Evolutionary conservation across 2,329 filamentous ascomycete species (phyloP).

Genomic region (Cladophialophora bantiana): DNA sequence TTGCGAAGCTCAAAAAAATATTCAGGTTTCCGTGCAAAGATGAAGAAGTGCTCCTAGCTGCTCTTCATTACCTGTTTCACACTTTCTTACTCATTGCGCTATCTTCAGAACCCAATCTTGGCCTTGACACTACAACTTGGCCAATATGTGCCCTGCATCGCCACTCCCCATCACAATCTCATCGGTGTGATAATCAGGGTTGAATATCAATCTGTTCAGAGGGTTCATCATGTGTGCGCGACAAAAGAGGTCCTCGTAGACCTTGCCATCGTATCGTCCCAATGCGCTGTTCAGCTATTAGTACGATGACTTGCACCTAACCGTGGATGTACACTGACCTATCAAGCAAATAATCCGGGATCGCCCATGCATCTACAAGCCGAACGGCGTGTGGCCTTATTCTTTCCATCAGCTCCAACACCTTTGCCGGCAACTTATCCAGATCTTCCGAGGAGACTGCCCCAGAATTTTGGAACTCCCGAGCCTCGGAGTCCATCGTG

Average conservation of each 20-base stretch:
- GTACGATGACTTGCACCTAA: neutral
- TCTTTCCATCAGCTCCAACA: constrained; percentile 70
- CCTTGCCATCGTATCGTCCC: constrained; percentile 58
- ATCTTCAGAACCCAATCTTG: too few relatives aligned
- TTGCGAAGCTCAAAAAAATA: too few relatives aligned
- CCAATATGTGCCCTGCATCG: constrained; percentile 33
- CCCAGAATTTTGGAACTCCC: constrained; percentile 73
- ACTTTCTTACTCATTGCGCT: too few relatives aligned
- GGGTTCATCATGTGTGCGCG: constrained; percentile 59
- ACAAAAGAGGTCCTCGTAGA: constrained; percentile 62
- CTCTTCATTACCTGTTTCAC: too few relatives aligned
- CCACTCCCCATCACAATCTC: constrained; percentile 66
- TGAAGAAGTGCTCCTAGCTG: too few relatives aligned
- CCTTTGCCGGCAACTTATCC: constrained; percentile 48
- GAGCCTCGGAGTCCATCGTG: constrained; percentile 61
- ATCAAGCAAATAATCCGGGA: constrained; percentile 79
- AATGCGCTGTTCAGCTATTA: constrained; percentile 51
- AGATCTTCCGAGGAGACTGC: constrained; percentile 63
- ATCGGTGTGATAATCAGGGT: constrained; percentile 54
- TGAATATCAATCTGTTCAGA: constrained; percentile 58
- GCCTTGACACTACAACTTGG: constrained; percentile 15
- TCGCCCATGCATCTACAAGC: constrained; percentile 75
- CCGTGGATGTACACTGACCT: constrained; percentile 13
- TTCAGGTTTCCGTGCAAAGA: too few relatives aligned
- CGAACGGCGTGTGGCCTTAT: constrained; percentile 75